Base-by-base conservation (phyloP, 495 filamentous ascomycete genomes). In the Letharia lupina region DNA sequence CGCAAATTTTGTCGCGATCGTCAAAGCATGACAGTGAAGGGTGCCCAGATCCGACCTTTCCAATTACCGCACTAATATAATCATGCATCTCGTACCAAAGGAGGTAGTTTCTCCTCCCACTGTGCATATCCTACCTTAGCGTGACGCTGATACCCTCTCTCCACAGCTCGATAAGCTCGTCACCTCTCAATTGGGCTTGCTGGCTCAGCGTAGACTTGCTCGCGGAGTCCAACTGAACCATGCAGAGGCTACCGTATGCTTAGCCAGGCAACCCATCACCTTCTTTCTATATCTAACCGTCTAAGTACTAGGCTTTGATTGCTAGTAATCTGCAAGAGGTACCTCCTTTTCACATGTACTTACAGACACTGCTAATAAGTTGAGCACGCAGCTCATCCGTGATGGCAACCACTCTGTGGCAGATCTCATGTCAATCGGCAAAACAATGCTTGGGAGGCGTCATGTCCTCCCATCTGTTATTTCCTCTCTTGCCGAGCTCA, bases 341-440 rank as follows among this genome's bases (percentile, higher is more conserved):
- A 77, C 67, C 68, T 68, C 47, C 33, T 33, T 57, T n/a, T 35
- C 31, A 41, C 42, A 44, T 39, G 50, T 48, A 13, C 40, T 45
- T 42, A 35, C 35, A 4, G n/a, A n/a, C 52, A 58, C 20, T 39
- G 31, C 61, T 67, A n/a, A 28, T 28, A 68, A 16, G 47, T 18
- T 11, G 48, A 39, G 33, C 18, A 50, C 8, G 52, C 65, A 91
- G 83, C 87, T 97, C 68, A 93, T 98, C 75, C 94, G 94, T 74
- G 94, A 98, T 93, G 94, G 95, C 74, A 83, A 87, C 64, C 91
- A 96, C 78, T 88, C 82, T 57, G 93, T 98, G 65, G 87, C 93
- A 13, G 91, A 95, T 71, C 89, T 98, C 74, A 97, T 98, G 93
- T 80, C 84, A 61, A 84, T 93, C 68, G 94, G 94, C 70, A 87